Percentiles rank a stretch among this genome's conserved stretches.
These are phyloP conservation scores for Xylariaceae sp. DNA, from an alignment of 2,329 filamentous ascomycete genomes.

Conservation along the genomic window DNA sequence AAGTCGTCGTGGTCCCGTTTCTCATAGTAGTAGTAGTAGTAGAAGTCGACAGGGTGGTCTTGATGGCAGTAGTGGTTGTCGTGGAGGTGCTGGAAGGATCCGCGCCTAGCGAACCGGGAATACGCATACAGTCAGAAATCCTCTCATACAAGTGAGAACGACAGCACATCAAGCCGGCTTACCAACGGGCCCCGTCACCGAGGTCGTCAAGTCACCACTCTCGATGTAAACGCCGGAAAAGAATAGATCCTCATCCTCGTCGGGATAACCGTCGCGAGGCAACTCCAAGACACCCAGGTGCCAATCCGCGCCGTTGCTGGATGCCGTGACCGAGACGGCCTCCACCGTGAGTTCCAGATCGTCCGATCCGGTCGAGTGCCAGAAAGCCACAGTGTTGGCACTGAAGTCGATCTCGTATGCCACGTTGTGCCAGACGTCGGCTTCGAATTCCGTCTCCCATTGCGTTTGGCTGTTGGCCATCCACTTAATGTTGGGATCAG, in stretches of 20 bases:
- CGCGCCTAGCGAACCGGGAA: constrained; percentile 9
- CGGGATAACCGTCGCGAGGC: constrained; percentile 50
- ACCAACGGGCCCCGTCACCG: constrained; percentile 24
- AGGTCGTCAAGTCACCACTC: constrained; percentile 41
- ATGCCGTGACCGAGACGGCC: constrained; percentile 55
- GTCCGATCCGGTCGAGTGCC: constrained; percentile 60
- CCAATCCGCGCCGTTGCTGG: constrained; percentile 65
- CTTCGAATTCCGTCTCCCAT: constrained; percentile 57
- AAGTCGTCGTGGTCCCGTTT: no score
- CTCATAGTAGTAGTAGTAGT: constrained; percentile 1
- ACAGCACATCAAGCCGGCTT: constrained; percentile 1
- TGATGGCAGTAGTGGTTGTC: not conserved
- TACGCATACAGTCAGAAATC: not conserved
- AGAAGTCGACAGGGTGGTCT: not conserved
- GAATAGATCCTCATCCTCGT: constrained; percentile 60
- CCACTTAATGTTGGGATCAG: constrained; percentile 56
- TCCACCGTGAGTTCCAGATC: constrained; percentile 53
- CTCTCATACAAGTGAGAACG: not conserved
- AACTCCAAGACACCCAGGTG: constrained; percentile 66
- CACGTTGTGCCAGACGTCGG: constrained; percentile 68
- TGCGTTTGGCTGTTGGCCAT: constrained; percentile 54
- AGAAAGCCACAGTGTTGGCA: constrained; percentile 58
- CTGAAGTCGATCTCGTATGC: constrained; percentile 69
- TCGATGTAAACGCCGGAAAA: constrained; percentile 70
- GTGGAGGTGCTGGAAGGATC: constrained; percentile 10